These are phyloP conservation scores for Rhamnella rubrinervis DNA, from an alignment of 331 rosid species.

Conservation along the genomic window DNA sequence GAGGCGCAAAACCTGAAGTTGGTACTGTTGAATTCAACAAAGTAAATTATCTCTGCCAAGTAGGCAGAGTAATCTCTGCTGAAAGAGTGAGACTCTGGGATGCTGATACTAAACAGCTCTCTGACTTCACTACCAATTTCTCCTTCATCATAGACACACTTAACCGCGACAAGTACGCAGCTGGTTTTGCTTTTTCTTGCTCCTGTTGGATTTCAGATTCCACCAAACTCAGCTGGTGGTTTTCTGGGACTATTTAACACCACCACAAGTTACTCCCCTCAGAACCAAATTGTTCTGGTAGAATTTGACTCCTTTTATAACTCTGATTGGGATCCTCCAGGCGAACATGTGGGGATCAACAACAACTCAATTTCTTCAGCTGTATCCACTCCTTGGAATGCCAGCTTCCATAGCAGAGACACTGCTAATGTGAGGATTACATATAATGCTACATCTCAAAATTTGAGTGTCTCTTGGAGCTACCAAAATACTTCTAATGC, in stretches of 20 bases:
- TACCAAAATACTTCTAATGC: background rate
- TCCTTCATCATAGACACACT: constrained; percentile 20
- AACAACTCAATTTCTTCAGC: constrained; percentile 25
- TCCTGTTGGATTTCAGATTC: constrained; percentile 13
- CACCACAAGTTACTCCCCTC: background rate
- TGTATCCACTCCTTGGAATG: background rate
- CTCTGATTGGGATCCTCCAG: constrained; percentile 30
- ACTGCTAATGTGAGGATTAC: constrained; percentile 8
- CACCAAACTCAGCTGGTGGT: constrained; percentile 18
- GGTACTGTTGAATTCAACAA: background rate
- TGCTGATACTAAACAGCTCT: constrained; percentile 10
- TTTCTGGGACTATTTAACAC: constrained; percentile 37
- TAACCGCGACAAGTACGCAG: background rate
- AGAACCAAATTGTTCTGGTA: constrained; percentile 29
- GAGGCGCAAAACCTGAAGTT: background rate
- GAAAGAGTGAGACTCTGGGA: constrained; percentile 36
- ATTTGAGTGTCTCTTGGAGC: constrained; percentile 6
- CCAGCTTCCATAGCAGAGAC: background rate
- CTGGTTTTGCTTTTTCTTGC: constrained; percentile 34
- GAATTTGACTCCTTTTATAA: constrained; percentile 35
- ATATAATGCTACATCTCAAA: constrained; percentile 17
- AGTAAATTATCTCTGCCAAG: constrained; percentile 5
- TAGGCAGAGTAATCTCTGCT: constrained; percentile 20
- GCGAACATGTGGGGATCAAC: constrained; percentile 33
- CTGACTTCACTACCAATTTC: constrained; percentile 32